Percentiles rank a stretch among this genome's conserved stretches.
Conservation (phyloP, 768 basidiomycete species). For the Rhizopogon vinicolor region DNA sequence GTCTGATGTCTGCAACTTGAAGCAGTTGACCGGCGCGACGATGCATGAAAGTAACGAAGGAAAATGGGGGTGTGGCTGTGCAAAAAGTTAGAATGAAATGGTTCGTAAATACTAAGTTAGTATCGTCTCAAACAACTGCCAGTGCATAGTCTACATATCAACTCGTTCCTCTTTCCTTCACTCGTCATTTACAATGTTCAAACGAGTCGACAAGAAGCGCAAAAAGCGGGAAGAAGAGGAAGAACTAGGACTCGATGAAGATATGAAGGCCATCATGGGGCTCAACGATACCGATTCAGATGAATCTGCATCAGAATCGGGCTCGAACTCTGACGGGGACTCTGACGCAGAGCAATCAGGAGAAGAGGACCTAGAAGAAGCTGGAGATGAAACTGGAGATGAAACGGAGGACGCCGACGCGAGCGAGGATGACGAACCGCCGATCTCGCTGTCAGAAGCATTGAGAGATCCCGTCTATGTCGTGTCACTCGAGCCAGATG, state of each 20-base stretch:
- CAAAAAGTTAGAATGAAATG: background rate
- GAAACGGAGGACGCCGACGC: constrained; percentile 17
- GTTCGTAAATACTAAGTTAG: no score
- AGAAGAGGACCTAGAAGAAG: constrained; percentile 15
- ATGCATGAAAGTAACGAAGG: constrained; percentile 23
- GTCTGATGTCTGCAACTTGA: constrained; percentile 13
- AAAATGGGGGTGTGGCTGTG: constrained; percentile 24
- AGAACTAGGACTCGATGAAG: constrained; percentile 57
- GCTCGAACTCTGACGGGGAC: constrained; percentile 25
- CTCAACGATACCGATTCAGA: constrained; percentile 75
- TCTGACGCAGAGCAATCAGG: constrained; percentile 15
- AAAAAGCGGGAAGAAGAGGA: constrained; percentile 60
- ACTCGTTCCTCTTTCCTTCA: background rate
- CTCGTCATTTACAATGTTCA: constrained; percentile 52
- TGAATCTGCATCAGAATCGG: constrained; percentile 52
- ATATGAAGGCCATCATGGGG: constrained; percentile 60
- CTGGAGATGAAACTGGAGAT: constrained; percentile 21
- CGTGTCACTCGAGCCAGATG: constrained; percentile 48
- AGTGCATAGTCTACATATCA: background rate
- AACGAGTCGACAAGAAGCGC: constrained; percentile 66
- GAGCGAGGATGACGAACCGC: constrained; percentile 30
- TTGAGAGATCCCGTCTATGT: constrained; percentile 61
- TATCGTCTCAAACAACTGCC: no score
- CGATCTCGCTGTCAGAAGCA: constrained; percentile 54
- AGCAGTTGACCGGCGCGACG: constrained; percentile 14